Conservation (phyloP, 1,139 yeast species). For the Suhomyces panamericanus region DNA sequence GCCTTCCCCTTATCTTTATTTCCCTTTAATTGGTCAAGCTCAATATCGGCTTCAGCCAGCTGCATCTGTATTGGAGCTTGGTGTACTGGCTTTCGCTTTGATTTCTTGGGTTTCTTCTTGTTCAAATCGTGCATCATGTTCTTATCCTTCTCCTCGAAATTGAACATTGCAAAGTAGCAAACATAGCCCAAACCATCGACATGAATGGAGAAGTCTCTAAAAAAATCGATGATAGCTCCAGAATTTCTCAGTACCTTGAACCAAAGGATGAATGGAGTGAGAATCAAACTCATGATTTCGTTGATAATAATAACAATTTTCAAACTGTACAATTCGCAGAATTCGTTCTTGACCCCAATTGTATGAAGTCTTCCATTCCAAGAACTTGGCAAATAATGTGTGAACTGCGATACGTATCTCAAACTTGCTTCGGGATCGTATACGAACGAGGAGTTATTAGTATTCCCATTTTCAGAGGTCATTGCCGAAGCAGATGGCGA, state of each 20-base stretch:
- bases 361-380: constrained; percentile 90
- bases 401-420: constrained; percentile 74
- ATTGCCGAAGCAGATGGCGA: constrained; percentile 14
- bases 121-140: constrained; percentile 45
- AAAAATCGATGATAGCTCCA: constrained; percentile 81
- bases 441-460: constrained; percentile 37
- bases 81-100: constrained; percentile 2
- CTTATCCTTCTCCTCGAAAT: constrained; percentile 61
- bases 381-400: constrained; percentile 83
- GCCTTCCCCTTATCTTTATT: constrained; percentile 12
- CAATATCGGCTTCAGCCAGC: constrained; percentile 15
- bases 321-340: constrained; percentile 74
- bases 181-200: constrained; percentile 95
- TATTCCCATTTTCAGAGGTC: constrained; percentile 21
- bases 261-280: constrained; percentile 89
- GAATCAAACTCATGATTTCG: constrained; percentile 75
- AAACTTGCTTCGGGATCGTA: constrained; percentile 91
- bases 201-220: constrained; percentile 83
- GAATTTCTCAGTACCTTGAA: constrained; percentile 71
- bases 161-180: constrained; percentile 91
- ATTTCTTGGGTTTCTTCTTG: constrained; percentile 24
- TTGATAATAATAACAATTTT: constrained; percentile 69
- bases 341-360: constrained; percentile 77
- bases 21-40: constrained; percentile 15
- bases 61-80: constrained; percentile 9